These are phyloP conservation scores for Thelonectria blattea DNA, from an alignment of 2,329 filamentous ascomycete genomes.

Conservation along the genomic window DNA sequence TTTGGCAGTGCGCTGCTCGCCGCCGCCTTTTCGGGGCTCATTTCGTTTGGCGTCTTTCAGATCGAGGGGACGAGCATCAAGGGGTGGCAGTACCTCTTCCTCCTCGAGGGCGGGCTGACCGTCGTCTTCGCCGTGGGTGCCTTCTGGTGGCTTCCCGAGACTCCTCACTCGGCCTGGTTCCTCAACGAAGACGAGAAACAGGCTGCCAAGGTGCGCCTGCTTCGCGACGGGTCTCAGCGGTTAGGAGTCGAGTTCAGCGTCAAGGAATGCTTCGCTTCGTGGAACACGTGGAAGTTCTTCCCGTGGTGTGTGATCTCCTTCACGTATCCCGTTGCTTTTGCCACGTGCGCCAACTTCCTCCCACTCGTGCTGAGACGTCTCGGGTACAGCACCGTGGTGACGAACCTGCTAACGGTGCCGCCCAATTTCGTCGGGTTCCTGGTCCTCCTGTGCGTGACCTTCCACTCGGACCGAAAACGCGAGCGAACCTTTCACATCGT, in stretches of 20 bases:
- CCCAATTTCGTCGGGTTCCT: constrained; percentile 55
- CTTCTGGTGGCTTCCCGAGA: constrained; percentile 38
- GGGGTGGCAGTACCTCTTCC: constrained; percentile 70
- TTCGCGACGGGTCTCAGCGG: constrained; percentile 50
- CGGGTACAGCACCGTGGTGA: constrained; percentile 51
- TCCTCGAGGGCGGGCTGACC: constrained; percentile 62
- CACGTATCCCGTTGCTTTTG: constrained; percentile 55
- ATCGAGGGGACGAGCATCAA: constrained; percentile 54
- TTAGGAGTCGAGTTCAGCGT: constrained; percentile 46
- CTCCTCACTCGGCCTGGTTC: constrained; percentile 49
- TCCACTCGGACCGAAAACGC: constrained; percentile 51
- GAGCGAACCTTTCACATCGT: constrained; percentile 55
- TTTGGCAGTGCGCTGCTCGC: constrained; percentile 67
- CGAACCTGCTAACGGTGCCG: constrained; percentile 56
- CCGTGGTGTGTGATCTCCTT: constrained; percentile 53
- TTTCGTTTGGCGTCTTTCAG: constrained; percentile 65
- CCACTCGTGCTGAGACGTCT: constrained; percentile 53
- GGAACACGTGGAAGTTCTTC: constrained; percentile 46
- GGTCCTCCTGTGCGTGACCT: constrained; percentile 51
- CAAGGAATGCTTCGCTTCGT: constrained; percentile 49
- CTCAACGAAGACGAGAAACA: constrained; percentile 50
- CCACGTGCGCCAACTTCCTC: constrained; percentile 48
- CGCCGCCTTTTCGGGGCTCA: constrained; percentile 68
- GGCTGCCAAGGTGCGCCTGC: constrained; percentile 46
- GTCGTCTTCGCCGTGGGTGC: constrained; percentile 26